Evolutionary conservation across 352 stramenopile genomes (phyloP), one percentile per base, ranked within the genome.

Genomic region (Globisporangium polare): DNA sequence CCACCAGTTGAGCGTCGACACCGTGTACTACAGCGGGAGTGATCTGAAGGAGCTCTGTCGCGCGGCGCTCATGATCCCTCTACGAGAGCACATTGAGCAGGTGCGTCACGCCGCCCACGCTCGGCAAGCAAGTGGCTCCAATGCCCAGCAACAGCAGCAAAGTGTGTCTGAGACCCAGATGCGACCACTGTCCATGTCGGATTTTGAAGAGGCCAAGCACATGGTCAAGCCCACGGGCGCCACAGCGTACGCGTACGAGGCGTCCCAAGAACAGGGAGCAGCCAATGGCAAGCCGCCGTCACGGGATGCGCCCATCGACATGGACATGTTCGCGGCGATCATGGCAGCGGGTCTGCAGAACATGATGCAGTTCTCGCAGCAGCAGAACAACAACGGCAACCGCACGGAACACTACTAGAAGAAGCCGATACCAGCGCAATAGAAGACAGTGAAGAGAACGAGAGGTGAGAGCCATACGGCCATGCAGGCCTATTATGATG

Each of bases 1-100:
- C 54, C 61, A 57, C 18, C 72, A 88, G 52, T 68, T 98, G 22
- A 90, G 90, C 20, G 74, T 84, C 45, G 75, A 90, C 49, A 98
- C 93, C 0, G 77, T 89, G 26, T 88, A 96, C 58, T 99, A 98
- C 74, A 98, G 94, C 43, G 97, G 97, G 37, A 98, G 93, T 58
- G 97, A 99, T 69, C 72, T 99, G 27, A 96, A 96, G 69, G 88
- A 96, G 62, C 68, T 96, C 52, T 96, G 88, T 74, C 82, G 86
- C 24, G 88, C 88, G 18, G 86, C 88, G 13, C 72, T 95, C 20
- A 94, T 96, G 86, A 92, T 96, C 62, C 86, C 88, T 1, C 61
- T 96, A 60, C 83, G 86, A 33, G 88, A 95, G 59, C 82, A 94
- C 66, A 90, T 96, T 62, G 83, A 88, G 43, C 63, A 72, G 29